A percentile compares a stretch with the other conserved stretches of the same genome.
phyloP scores from a whole-genome alignment of 2,329 filamentous ascomycete species.

The Verticillium dahliae region DNA sequence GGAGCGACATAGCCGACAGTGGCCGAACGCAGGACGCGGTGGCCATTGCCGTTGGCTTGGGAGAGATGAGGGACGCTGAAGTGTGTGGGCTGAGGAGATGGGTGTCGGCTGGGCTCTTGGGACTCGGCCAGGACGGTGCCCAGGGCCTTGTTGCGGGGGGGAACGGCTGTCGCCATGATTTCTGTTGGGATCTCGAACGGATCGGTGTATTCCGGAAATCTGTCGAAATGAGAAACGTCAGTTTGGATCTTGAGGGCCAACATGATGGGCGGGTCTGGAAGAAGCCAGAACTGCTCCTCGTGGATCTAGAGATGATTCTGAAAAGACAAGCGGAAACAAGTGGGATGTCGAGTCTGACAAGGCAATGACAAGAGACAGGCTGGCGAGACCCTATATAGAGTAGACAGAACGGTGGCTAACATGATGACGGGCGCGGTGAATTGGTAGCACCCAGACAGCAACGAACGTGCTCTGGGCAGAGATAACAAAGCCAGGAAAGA shows the following conservation, averaged over 20 bases:
- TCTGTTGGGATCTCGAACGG: conserved; percentile 23
- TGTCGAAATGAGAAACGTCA: conserved; percentile 32
- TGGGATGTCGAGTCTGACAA: not conserved
- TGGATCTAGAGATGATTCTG: not conserved
- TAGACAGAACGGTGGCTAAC: not conserved
- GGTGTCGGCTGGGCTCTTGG: conserved; percentile 49
- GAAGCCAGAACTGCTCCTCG: not conserved
- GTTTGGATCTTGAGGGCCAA: conserved; percentile 29
- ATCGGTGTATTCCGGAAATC: conserved; percentile 38
- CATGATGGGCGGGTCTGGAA: conserved; percentile 18
- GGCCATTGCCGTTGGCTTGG: conserved; percentile 49
- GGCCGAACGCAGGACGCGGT: conserved; percentile 75
- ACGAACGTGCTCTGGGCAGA: not conserved
- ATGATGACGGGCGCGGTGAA: not conserved
- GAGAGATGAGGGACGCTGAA: conserved; percentile 60
- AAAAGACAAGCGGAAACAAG: not conserved
- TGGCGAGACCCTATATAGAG: not conserved
- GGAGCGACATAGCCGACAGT: conserved; percentile 93
- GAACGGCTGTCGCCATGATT: conserved; percentile 24
- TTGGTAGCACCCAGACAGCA: not conserved
- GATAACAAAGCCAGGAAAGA: not conserved
- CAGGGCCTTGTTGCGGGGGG: conserved; percentile 32
- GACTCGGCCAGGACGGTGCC: conserved; percentile 32
- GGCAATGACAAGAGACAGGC: not conserved
- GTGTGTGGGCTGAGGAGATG: conserved; percentile 85